Evolutionary conservation across 2,329 filamentous ascomycete species (phyloP).

Genomic region (Tolypocladium album): DNA sequence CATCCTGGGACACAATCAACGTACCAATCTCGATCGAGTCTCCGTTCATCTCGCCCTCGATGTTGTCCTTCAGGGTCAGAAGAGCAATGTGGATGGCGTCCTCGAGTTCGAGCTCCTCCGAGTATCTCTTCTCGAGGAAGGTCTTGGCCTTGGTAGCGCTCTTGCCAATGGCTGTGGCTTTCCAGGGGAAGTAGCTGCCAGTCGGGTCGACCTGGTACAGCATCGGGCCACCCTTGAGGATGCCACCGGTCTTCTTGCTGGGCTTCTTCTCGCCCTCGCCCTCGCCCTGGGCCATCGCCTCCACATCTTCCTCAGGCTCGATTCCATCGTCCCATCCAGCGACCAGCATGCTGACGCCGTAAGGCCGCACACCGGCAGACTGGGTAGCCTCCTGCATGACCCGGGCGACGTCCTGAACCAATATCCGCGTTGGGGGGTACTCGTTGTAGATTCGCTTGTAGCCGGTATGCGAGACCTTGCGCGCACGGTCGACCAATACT

Average conservation of each 20-base stretch:
- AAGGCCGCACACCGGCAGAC: constrained; percentile 91
- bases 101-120: constrained; percentile 90
- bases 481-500: constrained; percentile 92
- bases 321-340: constrained; percentile 98
- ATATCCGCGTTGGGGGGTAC: constrained; percentile 97
- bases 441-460: constrained; percentile 99
- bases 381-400: constrained; percentile 99
- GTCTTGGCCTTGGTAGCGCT: constrained; percentile 97
- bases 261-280: constrained; percentile 61
- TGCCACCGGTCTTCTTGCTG: constrained; percentile 84
- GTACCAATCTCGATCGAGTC: constrained; percentile 96
- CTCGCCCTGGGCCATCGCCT: constrained; percentile 45
- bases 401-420: constrained; percentile 94
- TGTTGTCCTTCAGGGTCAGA: constrained; percentile 95
- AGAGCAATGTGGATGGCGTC: constrained; percentile 98
- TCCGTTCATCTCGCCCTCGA: constrained; percentile 98
- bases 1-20: constrained; percentile 15
- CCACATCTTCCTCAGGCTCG: constrained; percentile 67
- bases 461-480: constrained; percentile 93
- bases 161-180: constrained; percentile 98
- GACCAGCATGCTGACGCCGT: constrained; percentile 90
- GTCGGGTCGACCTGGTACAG: constrained; percentile 99
- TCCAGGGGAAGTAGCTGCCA: constrained; percentile 98
- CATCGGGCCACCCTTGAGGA: constrained; percentile 91
- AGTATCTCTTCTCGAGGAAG: constrained; percentile 98